Percentiles rank a stretch among this genome's conserved stretches.
These are phyloP conservation scores for Coniochaeta sp. DNA, from an alignment of 2,329 filamentous ascomycete genomes.

Conservation along the genomic window DNA sequence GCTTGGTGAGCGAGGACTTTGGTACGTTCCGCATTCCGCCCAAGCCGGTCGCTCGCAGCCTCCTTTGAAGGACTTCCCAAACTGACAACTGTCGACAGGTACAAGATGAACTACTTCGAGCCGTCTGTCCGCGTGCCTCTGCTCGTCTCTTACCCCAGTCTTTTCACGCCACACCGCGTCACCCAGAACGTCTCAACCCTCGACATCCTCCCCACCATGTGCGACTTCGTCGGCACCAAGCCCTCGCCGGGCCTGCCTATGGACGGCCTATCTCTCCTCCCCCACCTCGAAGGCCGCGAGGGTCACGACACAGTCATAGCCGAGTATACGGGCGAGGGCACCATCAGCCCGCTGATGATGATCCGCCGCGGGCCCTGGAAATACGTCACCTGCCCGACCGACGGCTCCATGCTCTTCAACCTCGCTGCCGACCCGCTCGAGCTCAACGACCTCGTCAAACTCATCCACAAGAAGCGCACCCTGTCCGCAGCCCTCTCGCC, in stretches of 20 bases:
- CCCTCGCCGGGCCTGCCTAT: conserved; percentile 68
- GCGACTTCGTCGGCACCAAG: conserved; percentile 69
- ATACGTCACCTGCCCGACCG: conserved; percentile 78
- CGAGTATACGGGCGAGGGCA: conserved; percentile 93
- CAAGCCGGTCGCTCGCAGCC: background rate
- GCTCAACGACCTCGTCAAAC: conserved; percentile 61
- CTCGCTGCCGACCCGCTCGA: conserved; percentile 69
- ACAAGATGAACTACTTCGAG: conserved; percentile 98
- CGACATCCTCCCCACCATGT: conserved; percentile 83
- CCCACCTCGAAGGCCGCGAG: conserved; percentile 62
- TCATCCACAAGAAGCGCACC: conserved; percentile 26
- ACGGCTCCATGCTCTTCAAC: conserved; percentile 81
- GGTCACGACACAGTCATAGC: conserved; percentile 84
- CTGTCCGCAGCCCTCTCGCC: conserved; percentile 20
- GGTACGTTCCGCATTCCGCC: conserved; percentile 41
- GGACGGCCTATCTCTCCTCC: conserved; percentile 75
- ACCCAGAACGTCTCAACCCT: conserved; percentile 82
- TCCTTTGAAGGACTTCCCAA: background rate
- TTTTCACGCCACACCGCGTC: conserved; percentile 69
- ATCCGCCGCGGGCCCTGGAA: conserved; percentile 87
- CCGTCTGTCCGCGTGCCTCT: conserved; percentile 84
- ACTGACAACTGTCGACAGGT: conserved; percentile 29
- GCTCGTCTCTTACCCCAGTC: conserved; percentile 71
- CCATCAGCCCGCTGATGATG: conserved; percentile 85
- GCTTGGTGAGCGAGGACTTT: conserved; percentile 85